Conservation (phyloP, 176 grass and related monocot genomes). For the Carex pumila region DNA sequence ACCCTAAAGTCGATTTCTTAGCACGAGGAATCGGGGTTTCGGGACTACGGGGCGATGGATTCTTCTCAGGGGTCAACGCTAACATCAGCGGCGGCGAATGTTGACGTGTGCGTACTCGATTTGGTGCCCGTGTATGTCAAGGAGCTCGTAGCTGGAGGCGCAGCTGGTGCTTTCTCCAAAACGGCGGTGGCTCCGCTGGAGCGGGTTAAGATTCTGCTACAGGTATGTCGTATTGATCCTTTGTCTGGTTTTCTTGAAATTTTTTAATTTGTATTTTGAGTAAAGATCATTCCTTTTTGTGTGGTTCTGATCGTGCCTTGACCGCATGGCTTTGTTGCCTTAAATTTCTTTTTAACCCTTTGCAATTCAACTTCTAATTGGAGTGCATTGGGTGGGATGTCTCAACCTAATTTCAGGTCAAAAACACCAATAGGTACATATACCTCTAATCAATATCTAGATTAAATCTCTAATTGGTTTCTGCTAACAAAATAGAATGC, state of each 20-base stretch:
- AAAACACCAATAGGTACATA: background rate
- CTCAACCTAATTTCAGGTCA: background rate
- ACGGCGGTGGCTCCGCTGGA: slow-evolving; percentile 88
- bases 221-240: slow-evolving; percentile 31
- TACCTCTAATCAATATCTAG: background rate
- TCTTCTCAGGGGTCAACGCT: slow-evolving; percentile 81
- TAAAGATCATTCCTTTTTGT: background rate
- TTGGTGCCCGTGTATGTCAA: slow-evolving; percentile 75
- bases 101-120: slow-evolving; percentile 69
- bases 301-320: background rate
- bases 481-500: background rate
- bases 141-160: slow-evolving; percentile 80
- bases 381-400: background rate
- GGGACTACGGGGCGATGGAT: slow-evolving; percentile 34
- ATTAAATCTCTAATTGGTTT: background rate
- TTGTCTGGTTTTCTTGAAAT: background rate
- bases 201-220: slow-evolving; percentile 84
- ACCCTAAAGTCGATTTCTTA: background rate
- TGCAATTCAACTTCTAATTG: background rate
- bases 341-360: background rate
- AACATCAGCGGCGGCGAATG: slow-evolving; percentile 63
- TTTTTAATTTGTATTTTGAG: background rate
- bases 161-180: slow-evolving; percentile 86
- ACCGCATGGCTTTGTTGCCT: background rate
- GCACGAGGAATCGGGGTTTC: slow-evolving; percentile 3